Base-by-base conservation (phyloP, 768 basidiomycete species). In the Suillus luteus region DNA sequence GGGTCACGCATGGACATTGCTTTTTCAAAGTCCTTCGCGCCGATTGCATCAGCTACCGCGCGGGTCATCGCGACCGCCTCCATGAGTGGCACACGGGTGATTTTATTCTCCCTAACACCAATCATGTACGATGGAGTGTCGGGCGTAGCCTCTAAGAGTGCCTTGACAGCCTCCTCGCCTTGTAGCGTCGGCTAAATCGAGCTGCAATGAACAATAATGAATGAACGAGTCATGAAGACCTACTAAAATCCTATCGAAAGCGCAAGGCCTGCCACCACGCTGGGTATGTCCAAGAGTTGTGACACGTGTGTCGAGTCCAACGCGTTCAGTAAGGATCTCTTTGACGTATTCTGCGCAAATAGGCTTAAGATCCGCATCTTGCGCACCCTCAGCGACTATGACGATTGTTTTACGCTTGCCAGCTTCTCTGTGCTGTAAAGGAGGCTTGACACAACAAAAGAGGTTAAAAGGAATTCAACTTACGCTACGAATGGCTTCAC, bases 361-460 rank as follows among this genome's bases (percentile, higher is more conserved):
- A n/a, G 95, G 95, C 35, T 96, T 88, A 54, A 99, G 85, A 69
- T 91, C 81, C 57, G 82, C 79, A 75, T 99, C 96, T 55, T 91
- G 87, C 11, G 97, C 96, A 27, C 97, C 97, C 78, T 99, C 97
- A 1, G 97, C 96, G 48, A 99, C 91, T 67, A 99, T 97, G 63
- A 99, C 95, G 67, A 99, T 97, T 1, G 96, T 99, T 80, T 96
- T 98, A 69, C 97, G 89, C 80, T 99, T 99, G 41, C 97, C 97
- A 27, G 91, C 79, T 67, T 85, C 80, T 63, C 97, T 91, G 76
- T 99, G 96, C 95, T 99, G 67, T 27, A 37, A 60, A 54, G 52
- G 46, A 63, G 61, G 61, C 14, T 24, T 8, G 24, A 33, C 40
- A 62, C 31, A 24, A 35, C 15, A 14, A 48, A 33, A 6, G 31